Conservation (phyloP, 306 rosid genomes). For the Fragaria nilgerrensis region DNA sequence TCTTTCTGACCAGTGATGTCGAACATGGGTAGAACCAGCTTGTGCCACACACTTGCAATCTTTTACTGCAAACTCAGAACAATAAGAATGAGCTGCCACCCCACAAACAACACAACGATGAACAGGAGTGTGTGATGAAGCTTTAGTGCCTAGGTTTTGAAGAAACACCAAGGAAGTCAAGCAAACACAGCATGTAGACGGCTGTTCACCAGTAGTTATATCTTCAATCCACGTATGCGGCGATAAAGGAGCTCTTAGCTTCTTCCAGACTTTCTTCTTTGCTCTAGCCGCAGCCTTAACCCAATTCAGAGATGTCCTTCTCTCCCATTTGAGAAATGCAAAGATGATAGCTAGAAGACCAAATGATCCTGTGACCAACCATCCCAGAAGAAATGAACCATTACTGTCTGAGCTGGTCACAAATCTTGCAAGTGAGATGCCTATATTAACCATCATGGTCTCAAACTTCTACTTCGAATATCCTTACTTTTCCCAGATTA, state of each 20-base stretch:
- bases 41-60: slow-evolving; percentile 83
- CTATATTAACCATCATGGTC: slow-evolving; percentile 43
- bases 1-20: slow-evolving; percentile 82
- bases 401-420: slow-evolving; percentile 38
- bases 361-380: slow-evolving; percentile 62
- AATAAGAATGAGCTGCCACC: slow-evolving; percentile 70
- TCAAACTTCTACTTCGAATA: slow-evolving; percentile 13
- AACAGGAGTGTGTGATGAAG: slow-evolving; percentile 42
- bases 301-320: slow-evolving; percentile 65
- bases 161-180: slow-evolving; percentile 62
- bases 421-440: slow-evolving; percentile 39
- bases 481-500: slow-evolving; percentile 5
- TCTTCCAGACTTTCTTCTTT: slow-evolving; percentile 69
- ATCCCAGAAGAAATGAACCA: slow-evolving; percentile 48
- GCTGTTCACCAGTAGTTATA: slow-evolving; percentile 56
- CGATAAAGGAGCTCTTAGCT: slow-evolving; percentile 57
- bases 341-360: slow-evolving; percentile 56
- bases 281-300: slow-evolving; percentile 73
- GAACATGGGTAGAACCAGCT: slow-evolving; percentile 59
- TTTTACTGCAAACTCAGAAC: slow-evolving; percentile 60
- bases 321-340: slow-evolving; percentile 68
- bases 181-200: slow-evolving; percentile 71
- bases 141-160: slow-evolving; percentile 57
- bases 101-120: slow-evolving; percentile 86
- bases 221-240: slow-evolving; percentile 68